phyloP scores from a whole-genome alignment of 2,329 filamentous ascomycete species.

The Colletotrichum lindemuthianum region DNA sequence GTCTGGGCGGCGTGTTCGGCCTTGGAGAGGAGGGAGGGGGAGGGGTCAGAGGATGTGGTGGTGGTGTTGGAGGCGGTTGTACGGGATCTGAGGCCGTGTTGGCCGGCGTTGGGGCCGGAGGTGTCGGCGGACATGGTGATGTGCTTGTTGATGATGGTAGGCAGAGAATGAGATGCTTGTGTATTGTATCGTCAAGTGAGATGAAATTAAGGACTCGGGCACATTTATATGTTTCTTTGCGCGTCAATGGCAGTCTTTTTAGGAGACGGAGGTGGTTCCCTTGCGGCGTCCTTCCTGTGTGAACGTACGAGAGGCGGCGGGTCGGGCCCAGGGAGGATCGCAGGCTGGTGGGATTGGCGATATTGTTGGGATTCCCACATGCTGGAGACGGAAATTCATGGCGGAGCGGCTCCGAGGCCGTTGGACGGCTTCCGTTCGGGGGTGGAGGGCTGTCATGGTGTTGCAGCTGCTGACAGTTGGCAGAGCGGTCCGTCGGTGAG shows the following conservation, averaged over 20 bases:
- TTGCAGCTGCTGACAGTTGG: slow-evolving; percentile 2
- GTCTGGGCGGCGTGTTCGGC: slow-evolving; percentile 38
- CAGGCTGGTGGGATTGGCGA: slow-evolving; percentile 4
- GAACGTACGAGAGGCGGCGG: too few species aligned
- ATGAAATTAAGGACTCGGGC: neutral
- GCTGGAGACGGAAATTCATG: neutral
- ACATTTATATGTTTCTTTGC: neutral
- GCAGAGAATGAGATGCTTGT: neutral
- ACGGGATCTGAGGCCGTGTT: slow-evolving; percentile 19
- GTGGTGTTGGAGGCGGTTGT: neutral
- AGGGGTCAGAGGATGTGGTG: neutral
- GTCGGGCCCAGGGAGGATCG: neutral
- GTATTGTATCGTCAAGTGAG: neutral
- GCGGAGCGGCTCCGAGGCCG: slow-evolving; percentile 20
- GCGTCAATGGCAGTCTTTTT: neutral
- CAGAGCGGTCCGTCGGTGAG: slow-evolving; percentile 29
- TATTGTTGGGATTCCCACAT: slow-evolving; percentile 28
- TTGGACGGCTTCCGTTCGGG: slow-evolving; percentile 1
- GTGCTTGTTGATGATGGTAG: neutral
- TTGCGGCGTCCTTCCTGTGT: neutral
- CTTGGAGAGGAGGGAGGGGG: slow-evolving; percentile 37
- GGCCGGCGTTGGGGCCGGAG: neutral
- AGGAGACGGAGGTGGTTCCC: neutral
- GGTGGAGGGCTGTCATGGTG: slow-evolving; percentile 9
- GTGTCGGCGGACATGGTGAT: neutral